A percentile compares a stretch with the other conserved stretches of the same genome.
These are phyloP conservation scores for Dalbergia cochinchinensis DNA, from an alignment of 306 rosid species.

Conservation along the genomic window DNA sequence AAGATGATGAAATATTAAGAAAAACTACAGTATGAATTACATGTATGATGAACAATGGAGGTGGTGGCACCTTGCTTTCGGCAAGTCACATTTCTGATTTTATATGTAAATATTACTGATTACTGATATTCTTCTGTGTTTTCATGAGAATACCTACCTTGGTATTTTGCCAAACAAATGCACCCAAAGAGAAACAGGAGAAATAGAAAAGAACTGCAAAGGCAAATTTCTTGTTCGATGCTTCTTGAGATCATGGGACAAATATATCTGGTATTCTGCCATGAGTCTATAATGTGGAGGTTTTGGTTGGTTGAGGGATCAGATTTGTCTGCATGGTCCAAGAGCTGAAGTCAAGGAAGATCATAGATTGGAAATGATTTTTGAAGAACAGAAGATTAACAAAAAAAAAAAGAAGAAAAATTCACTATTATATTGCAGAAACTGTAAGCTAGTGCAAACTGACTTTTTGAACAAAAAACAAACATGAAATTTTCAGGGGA, in stretches of 20 bases:
- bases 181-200: conserved; percentile 11
- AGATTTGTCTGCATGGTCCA: conserved; percentile 26
- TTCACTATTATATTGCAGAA: conserved; percentile 52
- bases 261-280: background rate
- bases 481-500: conserved; percentile 45
- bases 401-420: conserved; percentile 50
- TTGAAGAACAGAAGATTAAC: conserved; percentile 40
- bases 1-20: background rate
- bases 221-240: conserved; percentile 20
- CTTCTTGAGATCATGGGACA: conserved; percentile 24
- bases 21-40: background rate
- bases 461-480: conserved; percentile 38
- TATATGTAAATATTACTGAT: conserved; percentile 20
- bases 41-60: background rate
- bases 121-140: background rate
- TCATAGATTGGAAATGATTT: conserved; percentile 44
- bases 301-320: conserved; percentile 29
- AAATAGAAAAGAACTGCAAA: conserved; percentile 16
- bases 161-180: conserved; percentile 9
- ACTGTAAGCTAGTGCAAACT: conserved; percentile 54
- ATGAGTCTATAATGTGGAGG: conserved; percentile 12
- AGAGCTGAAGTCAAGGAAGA: conserved; percentile 29
- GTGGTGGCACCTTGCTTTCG: conserved; percentile 20
- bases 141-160: background rate
- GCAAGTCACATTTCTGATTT: conserved; percentile 29